Conservation (phyloP, 2,329 filamentous ascomycete species). For the Aspergillus intermedius region DNA sequence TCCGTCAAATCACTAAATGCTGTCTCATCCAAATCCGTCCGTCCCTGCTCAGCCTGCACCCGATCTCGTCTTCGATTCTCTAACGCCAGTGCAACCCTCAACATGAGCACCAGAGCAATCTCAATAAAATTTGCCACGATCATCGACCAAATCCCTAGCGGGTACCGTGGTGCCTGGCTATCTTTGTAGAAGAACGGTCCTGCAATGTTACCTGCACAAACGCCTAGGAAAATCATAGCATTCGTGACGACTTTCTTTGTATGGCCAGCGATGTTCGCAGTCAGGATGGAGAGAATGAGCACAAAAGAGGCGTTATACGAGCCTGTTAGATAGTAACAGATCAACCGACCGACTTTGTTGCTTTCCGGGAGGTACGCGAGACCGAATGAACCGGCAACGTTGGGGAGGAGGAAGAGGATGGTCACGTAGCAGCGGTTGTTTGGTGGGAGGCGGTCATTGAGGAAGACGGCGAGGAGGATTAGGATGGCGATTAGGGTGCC, state of each 20-base stretch:
- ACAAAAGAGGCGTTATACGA: conserved; percentile 26
- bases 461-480: conserved; percentile 13
- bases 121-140: conserved; percentile 17
- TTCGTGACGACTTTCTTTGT: conserved; percentile 26
- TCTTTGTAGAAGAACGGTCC: conserved; percentile 23
- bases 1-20: conserved; percentile 47
- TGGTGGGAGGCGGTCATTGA: conserved; percentile 16
- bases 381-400: conserved; percentile 14
- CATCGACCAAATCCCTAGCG: conserved; percentile 20
- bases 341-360: conserved; percentile 14
- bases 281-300: conserved; percentile 23
- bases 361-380: conserved; percentile 10
- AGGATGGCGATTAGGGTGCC: conserved; percentile 27
- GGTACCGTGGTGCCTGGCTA: conserved; percentile 19
- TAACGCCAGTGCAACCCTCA: conserved; percentile 10
- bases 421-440: conserved; percentile 16
- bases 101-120: conserved; percentile 9
- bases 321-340: conserved; percentile 20
- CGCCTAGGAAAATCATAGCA: conserved; percentile 22
- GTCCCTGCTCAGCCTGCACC: conserved; percentile 4
- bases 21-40: conserved; percentile 29
- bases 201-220: conserved; percentile 21
- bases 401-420: conserved; percentile 18
- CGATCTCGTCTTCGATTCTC: conserved; percentile 14
- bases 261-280: conserved; percentile 24